Percentiles rank a stretch among this genome's conserved stretches.
Evolutionary conservation across 352 stramenopile species (phyloP).

Genomic region (Phytopythium montanum): DNA sequence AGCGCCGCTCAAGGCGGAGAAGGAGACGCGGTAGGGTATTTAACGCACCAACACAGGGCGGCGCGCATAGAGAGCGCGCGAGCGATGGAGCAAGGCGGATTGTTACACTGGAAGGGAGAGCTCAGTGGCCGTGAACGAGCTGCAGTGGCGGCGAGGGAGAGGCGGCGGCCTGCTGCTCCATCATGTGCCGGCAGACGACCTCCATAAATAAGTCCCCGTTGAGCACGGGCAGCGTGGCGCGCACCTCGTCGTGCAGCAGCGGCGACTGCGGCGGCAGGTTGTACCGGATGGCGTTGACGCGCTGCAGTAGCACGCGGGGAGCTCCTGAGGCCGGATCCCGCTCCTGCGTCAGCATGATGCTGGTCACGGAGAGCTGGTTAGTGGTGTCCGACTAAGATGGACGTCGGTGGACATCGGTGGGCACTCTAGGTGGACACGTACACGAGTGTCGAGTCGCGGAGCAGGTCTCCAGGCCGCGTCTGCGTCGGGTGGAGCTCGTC

Average conservation of each 20-base stretch:
- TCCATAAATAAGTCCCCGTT: slow-evolving; percentile 62
- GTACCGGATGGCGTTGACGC: slow-evolving; percentile 42
- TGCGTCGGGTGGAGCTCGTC: slow-evolving; percentile 31
- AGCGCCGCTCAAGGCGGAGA: no score
- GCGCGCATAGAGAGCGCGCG: no score
- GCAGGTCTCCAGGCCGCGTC: slow-evolving; percentile 17
- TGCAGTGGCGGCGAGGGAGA: neutral
- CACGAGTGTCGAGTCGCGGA: slow-evolving; percentile 28
- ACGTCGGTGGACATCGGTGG: no score
- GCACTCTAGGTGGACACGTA: no score
- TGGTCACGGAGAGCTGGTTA: slow-evolving; percentile 2
- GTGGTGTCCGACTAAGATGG: no score
- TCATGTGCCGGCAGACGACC: slow-evolving; percentile 44
- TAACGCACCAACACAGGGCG: no score
- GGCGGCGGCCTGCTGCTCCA: slow-evolving; percentile 17
- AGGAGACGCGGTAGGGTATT: no score
- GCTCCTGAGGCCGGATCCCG: slow-evolving; percentile 25
- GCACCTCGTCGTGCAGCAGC: slow-evolving; percentile 41
- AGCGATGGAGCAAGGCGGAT: neutral
- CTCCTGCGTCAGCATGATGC: slow-evolving; percentile 31
- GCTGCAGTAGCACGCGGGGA: slow-evolving; percentile 41
- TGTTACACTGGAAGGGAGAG: neutral
- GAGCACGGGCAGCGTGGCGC: slow-evolving; percentile 41
- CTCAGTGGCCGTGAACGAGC: neutral
- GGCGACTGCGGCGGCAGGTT: slow-evolving; percentile 41